Evolutionary conservation across 306 rosid genomes (phyloP).

Genomic region (Cicer arietinum): DNA sequence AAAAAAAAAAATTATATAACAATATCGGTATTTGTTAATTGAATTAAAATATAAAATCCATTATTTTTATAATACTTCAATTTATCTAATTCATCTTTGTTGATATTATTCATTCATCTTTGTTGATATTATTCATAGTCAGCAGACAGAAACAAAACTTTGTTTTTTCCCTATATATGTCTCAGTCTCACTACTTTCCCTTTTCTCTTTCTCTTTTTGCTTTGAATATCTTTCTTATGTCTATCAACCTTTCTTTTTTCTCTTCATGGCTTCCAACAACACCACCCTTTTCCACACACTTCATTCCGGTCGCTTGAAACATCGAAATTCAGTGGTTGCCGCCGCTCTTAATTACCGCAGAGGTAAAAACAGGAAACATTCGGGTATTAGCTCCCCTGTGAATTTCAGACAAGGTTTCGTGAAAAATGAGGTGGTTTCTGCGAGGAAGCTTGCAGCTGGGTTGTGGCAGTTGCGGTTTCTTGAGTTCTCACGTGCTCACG

Average conservation of each 20-base stretch:
- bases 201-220: slow-evolving; percentile 8
- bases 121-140: no score
- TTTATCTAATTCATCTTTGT: no score
- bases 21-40: no score
- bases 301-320: slow-evolving; percentile 17
- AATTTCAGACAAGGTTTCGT: slow-evolving; percentile 15
- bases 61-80: no score
- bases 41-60: no score
- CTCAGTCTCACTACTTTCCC: no score
- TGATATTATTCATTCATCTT: no score
- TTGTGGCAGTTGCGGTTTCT: slow-evolving; percentile 56
- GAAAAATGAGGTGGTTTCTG: slow-evolving; percentile 46
- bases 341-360: slow-evolving; percentile 14
- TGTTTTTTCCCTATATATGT: background rate
- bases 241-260: slow-evolving; percentile 11
- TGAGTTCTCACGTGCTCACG: slow-evolving; percentile 38
- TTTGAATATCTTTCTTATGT: background rate
- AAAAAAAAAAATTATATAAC: no score
- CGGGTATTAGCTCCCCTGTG: slow-evolving; percentile 11
- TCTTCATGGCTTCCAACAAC: slow-evolving; percentile 44
- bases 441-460: slow-evolving; percentile 72
- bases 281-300: slow-evolving; percentile 30
- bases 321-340: background rate
- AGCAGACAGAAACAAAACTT: slow-evolving; percentile 33
- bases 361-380: slow-evolving; percentile 6